These are phyloP conservation scores for Xerophyta viscosa DNA, from an alignment of 106 monocot species.

Conservation along the genomic window DNA sequence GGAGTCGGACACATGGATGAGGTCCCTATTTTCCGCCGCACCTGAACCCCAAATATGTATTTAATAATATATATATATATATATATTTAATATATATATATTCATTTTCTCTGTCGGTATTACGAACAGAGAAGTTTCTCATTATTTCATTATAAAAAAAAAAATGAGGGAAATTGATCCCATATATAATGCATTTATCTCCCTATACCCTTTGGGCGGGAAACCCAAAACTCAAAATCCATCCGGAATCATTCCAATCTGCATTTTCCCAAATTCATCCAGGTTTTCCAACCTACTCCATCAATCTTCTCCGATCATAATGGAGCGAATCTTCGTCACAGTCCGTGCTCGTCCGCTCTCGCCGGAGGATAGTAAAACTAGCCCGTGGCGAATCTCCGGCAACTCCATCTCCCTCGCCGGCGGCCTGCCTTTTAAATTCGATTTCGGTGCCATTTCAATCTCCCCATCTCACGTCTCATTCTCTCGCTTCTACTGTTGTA, in stretches of 20 bases:
- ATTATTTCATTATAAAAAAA: no score
- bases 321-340: slow-evolving; percentile 83
- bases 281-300: no score
- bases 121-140: no score
- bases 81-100: no score
- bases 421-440: slow-evolving; percentile 53
- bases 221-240: background rate
- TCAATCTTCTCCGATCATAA: slow-evolving; percentile 7
- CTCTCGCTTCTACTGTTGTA: background rate
- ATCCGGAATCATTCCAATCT: background rate
- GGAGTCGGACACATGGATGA: no score
- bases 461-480: background rate
- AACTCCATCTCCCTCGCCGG: slow-evolving; percentile 56
- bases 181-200: no score
- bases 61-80: no score
- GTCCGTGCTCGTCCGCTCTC: slow-evolving; percentile 73
- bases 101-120: no score
- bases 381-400: slow-evolving; percentile 67
- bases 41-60: no score
- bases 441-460: slow-evolving; percentile 42
- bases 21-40: no score
- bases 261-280: background rate
- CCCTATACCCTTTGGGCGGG: slow-evolving; percentile 7
- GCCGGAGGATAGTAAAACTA: slow-evolving; percentile 54
- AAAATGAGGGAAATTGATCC: no score